Conservation (phyloP, 202 grass and related monocot genomes). For the Panicum hallii region DNA sequence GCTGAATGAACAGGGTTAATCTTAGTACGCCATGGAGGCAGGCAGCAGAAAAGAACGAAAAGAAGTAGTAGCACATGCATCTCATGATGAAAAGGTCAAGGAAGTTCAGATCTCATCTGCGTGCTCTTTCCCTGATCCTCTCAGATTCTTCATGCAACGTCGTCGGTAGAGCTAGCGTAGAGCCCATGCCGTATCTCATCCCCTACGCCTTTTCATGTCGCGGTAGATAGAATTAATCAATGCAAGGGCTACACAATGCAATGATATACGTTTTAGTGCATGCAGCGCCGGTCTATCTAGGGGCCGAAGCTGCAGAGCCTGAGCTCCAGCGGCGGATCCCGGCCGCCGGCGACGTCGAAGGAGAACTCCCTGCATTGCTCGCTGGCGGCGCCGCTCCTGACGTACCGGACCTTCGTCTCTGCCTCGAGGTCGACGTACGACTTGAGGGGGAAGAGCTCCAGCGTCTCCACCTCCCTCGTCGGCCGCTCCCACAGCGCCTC, state of each 20-base stretch:
- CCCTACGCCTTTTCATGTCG: conserved; percentile 49
- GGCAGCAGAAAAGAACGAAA: conserved; percentile 29
- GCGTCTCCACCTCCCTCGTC: conserved; percentile 82
- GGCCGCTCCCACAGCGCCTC: conserved; percentile 56
- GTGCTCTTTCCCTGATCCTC: conserved; percentile 46
- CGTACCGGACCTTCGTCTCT: conserved; percentile 63
- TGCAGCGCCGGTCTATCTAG: conserved; percentile 12
- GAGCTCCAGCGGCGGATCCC: conserved; percentile 89
- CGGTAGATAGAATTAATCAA: conserved; percentile 25
- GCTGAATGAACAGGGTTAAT: conserved; percentile 14
- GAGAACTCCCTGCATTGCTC: conserved; percentile 72
- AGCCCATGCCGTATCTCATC: conserved; percentile 41
- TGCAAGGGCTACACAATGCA: conserved; percentile 40
- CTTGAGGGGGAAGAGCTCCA: conserved; percentile 98
- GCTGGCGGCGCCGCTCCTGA: conserved; percentile 42
- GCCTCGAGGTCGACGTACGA: conserved; percentile 63
- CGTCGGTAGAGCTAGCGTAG: conserved; percentile 7
- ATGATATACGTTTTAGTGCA: not conserved
- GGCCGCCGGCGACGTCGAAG: conserved; percentile 57
- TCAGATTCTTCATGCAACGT: conserved; percentile 55
- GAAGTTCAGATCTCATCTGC: conserved; percentile 41
- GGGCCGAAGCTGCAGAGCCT: conserved; percentile 80
- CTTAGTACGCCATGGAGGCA: conserved; percentile 12
- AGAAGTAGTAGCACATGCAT: not conserved
- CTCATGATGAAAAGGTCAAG: conserved; percentile 53